A percentile compares a stretch with the other conserved stretches of the same genome.
Conservation (phyloP, 1,284 basidiomycete species). For the Naganishia cerealis region DNA sequence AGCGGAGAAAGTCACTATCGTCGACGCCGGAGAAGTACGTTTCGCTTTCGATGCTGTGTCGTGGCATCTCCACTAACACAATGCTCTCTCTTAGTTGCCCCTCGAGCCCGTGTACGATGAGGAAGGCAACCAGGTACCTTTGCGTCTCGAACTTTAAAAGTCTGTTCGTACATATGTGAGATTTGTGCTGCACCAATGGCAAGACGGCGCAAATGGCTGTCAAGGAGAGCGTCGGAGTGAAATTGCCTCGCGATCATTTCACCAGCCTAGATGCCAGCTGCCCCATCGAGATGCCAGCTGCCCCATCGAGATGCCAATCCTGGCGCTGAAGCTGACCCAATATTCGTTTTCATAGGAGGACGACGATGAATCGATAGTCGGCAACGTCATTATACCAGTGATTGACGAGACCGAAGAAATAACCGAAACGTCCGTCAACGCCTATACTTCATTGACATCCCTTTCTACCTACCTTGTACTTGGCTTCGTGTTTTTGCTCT, state of each 20-base stretch:
- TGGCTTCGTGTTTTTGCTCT: constrained; percentile 57
- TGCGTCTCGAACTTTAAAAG: constrained; percentile 81
- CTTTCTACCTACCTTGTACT: constrained; percentile 58
- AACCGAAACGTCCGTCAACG: constrained; percentile 30
- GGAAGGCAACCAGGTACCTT: constrained; percentile 81
- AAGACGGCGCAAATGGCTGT: not conserved
- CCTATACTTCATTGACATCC: constrained; percentile 41
- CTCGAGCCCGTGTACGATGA: constrained; percentile 64
- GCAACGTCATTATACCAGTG: constrained; percentile 34
- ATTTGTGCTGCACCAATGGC: constrained; percentile 36
- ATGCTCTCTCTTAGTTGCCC: constrained; percentile 58
- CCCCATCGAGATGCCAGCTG: constrained; percentile 12
- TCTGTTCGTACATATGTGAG: constrained; percentile 36
- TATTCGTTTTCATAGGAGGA: constrained; percentile 6
- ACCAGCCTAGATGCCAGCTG: not conserved
- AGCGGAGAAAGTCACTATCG: constrained; percentile 69
- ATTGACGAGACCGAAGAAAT: constrained; percentile 26
- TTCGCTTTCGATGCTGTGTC: not conserved
- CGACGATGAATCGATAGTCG: constrained; percentile 29
- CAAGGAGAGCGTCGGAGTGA: not conserved
- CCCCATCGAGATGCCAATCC: constrained; percentile 9
- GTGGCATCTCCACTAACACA: not conserved
- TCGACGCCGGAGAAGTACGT: constrained; percentile 75
- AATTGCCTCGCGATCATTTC: not conserved
- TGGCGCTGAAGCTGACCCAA: constrained; percentile 47